Base-by-base conservation (phyloP, 164 flowering plant genomes). In the Hamamelis virginiana region DNA sequence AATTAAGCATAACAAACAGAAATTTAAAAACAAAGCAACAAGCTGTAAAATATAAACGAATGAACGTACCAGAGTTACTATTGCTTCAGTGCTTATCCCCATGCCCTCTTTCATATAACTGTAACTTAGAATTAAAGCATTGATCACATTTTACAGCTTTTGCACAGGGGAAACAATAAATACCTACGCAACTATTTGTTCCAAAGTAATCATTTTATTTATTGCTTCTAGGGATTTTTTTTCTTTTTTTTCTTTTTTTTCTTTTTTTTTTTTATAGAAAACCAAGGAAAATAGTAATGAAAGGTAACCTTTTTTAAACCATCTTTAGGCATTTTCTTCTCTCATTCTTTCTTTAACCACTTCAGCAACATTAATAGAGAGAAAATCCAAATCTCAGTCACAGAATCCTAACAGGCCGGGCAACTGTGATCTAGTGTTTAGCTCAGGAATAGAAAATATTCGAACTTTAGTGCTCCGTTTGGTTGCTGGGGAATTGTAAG, bases 71-170 rank as follows among this genome's bases (percentile, higher is more conserved):
- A 95, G 78, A n/a, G n/a, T n/a, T 62, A 95, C 76, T 83, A 95
- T 91, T 21, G 87, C 98, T 81, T 95, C 98, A 9, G 92, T 97
- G 62, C 97, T 95, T 0, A 96, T 91, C 84, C 98, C 86, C 98
- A 95, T 92, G 26, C 98, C 98, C 70, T 95, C 98, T 72, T 91
- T 92, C 93, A 89, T 87, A 74, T 95, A 95, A 67, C 98, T 95
- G 87, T 26, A 74, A 52, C 21, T 12, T 26, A 64, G 58, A 67
- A 43, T 18, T 67, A 64, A 64, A 46, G 44, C 26, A 60, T 11
- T 14, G 51, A 61, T 61, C 16, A 69, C 33, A 48, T 60, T 57
- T 57, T 59, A 59, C 27, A 19, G 51, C 11, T 59, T 16, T 16
- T 2, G 64, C 3, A 33, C n/a, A 10, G 21, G 18, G 6, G 18